Evolutionary conservation across 73 alveolate genomes (phyloP).

Genomic region (Stentor coeruleus): DNA sequence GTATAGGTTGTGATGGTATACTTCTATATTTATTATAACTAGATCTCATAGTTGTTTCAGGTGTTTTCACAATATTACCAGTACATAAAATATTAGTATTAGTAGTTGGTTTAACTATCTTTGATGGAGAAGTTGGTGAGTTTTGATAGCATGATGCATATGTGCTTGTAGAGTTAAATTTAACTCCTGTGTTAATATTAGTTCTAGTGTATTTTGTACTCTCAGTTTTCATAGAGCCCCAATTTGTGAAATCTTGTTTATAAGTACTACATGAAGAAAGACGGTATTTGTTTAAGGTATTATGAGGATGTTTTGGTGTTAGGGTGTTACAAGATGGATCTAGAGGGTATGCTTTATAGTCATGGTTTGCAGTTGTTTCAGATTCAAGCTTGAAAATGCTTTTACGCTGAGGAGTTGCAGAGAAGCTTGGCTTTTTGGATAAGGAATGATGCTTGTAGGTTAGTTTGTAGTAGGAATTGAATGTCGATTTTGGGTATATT

Average conservation of each 20-base stretch:
- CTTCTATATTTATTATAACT: no score
- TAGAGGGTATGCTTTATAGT: not conserved
- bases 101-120: not conserved
- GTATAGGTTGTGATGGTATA: not conserved
- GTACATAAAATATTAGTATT: not conserved
- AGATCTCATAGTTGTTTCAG: not conserved
- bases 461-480: not conserved
- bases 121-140: not conserved
- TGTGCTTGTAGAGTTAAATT: not conserved
- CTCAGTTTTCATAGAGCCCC: not conserved
- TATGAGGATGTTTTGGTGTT: not conserved
- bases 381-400: conserved; percentile 21
- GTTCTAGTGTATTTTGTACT: no score
- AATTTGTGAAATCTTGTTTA: not conserved
- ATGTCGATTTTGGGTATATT: conserved; percentile 8
- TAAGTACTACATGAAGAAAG: not conserved
- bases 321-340: not conserved
- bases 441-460: not conserved
- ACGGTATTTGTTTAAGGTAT: not conserved
- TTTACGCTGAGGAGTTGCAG: not conserved
- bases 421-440: not conserved
- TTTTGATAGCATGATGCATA: no score
- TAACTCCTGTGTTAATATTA: not conserved
- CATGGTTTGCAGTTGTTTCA: conserved; percentile 18
- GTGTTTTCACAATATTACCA: not conserved